Base-by-base conservation (phyloP, 164 flowering plant species). In the Malania oleifera region DNA sequence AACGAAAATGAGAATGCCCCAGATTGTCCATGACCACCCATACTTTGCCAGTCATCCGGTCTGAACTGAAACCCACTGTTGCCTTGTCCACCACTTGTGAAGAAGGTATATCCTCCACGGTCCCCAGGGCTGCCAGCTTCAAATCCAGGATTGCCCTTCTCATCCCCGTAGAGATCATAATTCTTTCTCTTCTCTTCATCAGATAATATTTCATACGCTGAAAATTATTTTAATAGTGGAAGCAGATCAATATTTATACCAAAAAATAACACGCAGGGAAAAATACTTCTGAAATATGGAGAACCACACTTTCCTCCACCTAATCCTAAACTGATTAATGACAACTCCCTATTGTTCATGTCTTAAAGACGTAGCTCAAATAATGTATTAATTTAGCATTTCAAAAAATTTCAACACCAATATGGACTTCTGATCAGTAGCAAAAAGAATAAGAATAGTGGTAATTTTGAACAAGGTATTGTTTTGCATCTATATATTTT, bases 151-250 rank as follows among this genome's bases (percentile, higher is more conserved):
- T 31, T 62, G 0, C 84, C 93, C 71, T 79, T 87, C 73, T 87
- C 96, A 72, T 92, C 93, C 14, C 95, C 98, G 72, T 87, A 84
- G 19, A 75, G 61, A 73, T 92, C 98, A 71, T 87, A 92, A 39
- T 87, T 89, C 71, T 92, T 92, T 57, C 98, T 81, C 75, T 89
- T 92, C 61, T 82, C 82, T 61, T 89, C 98, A 72, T 92, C 95
- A 5, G 96, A 89, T 67, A 92, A 69, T 40, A 87, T 76, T 57
- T 92, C 98, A 67, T 92, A 92, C 15, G 98, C 98, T 92, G 82
- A 18, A 72, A 25, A 41, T 20, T 0, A 48, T 9, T 12, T n/a
- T 40, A 58, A 19, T 57, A 29, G 27, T 10, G n/a, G n/a, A 62
- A 24, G 11, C 3, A 55, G 37, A 54, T 49, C 59, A 63, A 23